Conservation (phyloP, 2,329 filamentous ascomycete species). For the Exophiala sp. region DNA sequence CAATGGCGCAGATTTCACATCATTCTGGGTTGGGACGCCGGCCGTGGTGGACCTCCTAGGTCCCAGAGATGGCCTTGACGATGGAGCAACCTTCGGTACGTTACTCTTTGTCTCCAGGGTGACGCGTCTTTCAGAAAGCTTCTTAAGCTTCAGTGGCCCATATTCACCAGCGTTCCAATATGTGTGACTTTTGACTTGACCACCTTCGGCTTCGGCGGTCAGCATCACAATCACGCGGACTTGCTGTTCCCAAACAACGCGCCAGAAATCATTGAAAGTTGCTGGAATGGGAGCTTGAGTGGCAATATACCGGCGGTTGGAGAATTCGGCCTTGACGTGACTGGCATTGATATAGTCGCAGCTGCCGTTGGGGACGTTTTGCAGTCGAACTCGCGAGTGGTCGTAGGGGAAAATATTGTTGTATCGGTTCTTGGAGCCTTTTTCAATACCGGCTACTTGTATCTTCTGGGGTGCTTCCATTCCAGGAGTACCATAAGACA, state of each 20-base stretch:
- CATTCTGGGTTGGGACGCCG: slow-evolving; percentile 28
- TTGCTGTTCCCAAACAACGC: slow-evolving; percentile 94
- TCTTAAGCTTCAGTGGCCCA: slow-evolving; percentile 70
- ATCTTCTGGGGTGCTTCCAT: slow-evolving; percentile 48
- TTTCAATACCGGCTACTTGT: slow-evolving; percentile 86
- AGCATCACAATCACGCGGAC: slow-evolving; percentile 94
- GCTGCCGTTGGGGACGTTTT: slow-evolving; percentile 60
- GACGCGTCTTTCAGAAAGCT: slow-evolving; percentile 76
- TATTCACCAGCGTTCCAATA: slow-evolving; percentile 85
- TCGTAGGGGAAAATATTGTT: slow-evolving; percentile 98
- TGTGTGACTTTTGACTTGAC: slow-evolving; percentile 89
- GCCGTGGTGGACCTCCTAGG: slow-evolving; percentile 37
- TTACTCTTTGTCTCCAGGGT: slow-evolving; percentile 63
- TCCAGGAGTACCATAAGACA: slow-evolving; percentile 51
- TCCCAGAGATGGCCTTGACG: slow-evolving; percentile 36
- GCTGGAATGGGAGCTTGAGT: slow-evolving; percentile 89
- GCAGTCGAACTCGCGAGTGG: slow-evolving; percentile 79
- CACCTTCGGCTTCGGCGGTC: slow-evolving; percentile 88
- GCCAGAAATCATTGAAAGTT: slow-evolving; percentile 97
- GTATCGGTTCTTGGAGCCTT: slow-evolving; percentile 92
- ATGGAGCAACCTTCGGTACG: slow-evolving; percentile 39
- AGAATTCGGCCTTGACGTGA: slow-evolving; percentile 72
- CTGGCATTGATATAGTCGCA: slow-evolving; percentile 98
- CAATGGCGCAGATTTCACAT: slow-evolving; percentile 23
- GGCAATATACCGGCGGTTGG: slow-evolving; percentile 90